Evolutionary conservation across 352 stramenopile genomes (phyloP).

Genomic region (Phytophthora tentaculata): DNA sequence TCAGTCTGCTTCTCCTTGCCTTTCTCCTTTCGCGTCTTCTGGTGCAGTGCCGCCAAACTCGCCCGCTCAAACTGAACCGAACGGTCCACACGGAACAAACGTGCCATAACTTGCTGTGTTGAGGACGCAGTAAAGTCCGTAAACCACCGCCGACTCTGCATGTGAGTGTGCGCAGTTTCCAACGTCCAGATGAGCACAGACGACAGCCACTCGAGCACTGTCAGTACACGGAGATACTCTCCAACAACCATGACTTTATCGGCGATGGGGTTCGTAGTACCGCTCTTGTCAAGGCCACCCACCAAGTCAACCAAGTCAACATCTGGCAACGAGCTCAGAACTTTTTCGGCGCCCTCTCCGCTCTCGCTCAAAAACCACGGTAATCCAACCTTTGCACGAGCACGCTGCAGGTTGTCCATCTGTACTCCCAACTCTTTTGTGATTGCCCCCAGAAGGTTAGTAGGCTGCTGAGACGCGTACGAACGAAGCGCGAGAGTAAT

Average conservation of each 20-base stretch:
- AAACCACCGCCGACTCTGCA: conserved; percentile 84
- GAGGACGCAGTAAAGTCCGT: conserved; percentile 65
- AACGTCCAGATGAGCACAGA: conserved; percentile 81
- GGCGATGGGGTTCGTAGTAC: conserved; percentile 13
- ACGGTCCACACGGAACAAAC: conserved; percentile 76
- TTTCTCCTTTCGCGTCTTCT: conserved; percentile 41
- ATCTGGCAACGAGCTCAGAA: conserved; percentile 70
- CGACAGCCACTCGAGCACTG: conserved; percentile 82
- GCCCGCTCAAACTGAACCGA: conserved; percentile 80
- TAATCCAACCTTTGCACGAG: conserved; percentile 49
- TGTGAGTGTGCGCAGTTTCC: conserved; percentile 69
- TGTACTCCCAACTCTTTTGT: conserved; percentile 67
- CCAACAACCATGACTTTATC: conserved; percentile 55
- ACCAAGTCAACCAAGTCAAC: conserved; percentile 59
- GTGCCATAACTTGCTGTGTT: conserved; percentile 61
- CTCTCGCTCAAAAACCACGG: conserved; percentile 53
- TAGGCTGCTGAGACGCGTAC: conserved; percentile 90
- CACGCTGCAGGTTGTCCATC: conserved; percentile 52
- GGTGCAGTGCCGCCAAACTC: conserved; percentile 60
- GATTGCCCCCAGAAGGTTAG: conserved; percentile 72
- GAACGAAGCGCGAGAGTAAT: conserved; percentile 90
- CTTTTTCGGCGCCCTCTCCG: conserved; percentile 57
- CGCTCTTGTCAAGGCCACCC: conserved; percentile 23
- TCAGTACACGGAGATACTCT: conserved; percentile 72
- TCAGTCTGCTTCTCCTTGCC: conserved; percentile 5